Base-by-base conservation (phyloP, 2,329 filamentous ascomycete genomes). In the Fusarium compactum region DNA sequence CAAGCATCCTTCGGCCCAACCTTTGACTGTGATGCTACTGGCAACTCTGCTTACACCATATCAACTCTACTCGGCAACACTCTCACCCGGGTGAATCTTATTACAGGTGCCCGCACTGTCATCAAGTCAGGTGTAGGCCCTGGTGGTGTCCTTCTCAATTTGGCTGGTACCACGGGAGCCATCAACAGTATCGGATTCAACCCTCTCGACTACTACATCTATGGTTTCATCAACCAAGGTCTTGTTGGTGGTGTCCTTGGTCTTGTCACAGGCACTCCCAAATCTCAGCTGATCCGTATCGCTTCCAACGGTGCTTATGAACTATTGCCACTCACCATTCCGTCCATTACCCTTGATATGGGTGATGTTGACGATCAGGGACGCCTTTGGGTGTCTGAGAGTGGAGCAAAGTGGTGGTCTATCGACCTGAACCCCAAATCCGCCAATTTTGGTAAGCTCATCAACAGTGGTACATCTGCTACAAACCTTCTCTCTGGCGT, bases 151-250 rank as follows among this genome's bases (percentile, higher is more conserved):
- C 45, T 58, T 2, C 55, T 58, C 15, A 58, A 58, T 12, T 16
- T 44, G 12, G 55, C 44, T 9, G 55, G 55, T 5, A 27, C 15
- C 8, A 12, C 45, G 16, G 57, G 57, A 14, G 57, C 48, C 14
- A 60, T 60, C 41, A 60, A 60, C 18, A 43, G 40, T 14, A 60
- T 60, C 20, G 57, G 57, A 12, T 60, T 40, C 30, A 60, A 60
- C 25, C 27, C 27, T 20, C 50, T 55, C 14, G 57, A 60, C 20
- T 29, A 46, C 32, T 53, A 60, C 15, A 60, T 60, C 32, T 60
- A 60, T n/a, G 57, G 57, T 30, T 20, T 46, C 3, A 25, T 60
- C 25, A 60, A 44, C 11, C 40, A 55, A 18, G 50, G 48, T 18
- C 2, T 58, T 25, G 46, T 58, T 12, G 34, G 53, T 11, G 32